phyloP scores from a whole-genome alignment of 1,284 basidiomycete genomes.

The Heimioporus punctisporus region DNA sequence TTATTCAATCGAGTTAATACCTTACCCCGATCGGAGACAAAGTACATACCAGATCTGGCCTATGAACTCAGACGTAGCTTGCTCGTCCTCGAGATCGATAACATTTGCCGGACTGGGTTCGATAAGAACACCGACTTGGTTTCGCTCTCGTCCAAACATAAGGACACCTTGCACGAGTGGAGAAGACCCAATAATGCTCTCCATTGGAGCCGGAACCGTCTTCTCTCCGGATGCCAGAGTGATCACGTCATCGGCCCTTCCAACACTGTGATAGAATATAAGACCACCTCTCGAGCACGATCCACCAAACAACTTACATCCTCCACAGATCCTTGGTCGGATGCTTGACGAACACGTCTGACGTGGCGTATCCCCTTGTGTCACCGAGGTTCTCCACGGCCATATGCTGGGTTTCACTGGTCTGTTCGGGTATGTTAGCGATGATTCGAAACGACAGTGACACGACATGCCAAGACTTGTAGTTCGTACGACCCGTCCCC shows the following conservation, averaged over 20 bases:
- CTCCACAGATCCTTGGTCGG: slow-evolving; percentile 32
- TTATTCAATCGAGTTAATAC: not conserved
- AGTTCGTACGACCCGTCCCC: slow-evolving; percentile 34
- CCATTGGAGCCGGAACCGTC: slow-evolving; percentile 34
- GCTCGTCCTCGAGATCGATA: slow-evolving; percentile 31
- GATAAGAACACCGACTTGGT: slow-evolving; percentile 42
- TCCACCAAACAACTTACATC: slow-evolving; percentile 12
- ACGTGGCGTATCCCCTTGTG: slow-evolving; percentile 28
- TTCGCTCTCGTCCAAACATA: slow-evolving; percentile 42
- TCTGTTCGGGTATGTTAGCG: not conserved
- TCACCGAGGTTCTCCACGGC: slow-evolving; percentile 32
- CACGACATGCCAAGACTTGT: slow-evolving; percentile 31
- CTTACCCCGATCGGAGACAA: no score
- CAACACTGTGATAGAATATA: slow-evolving; percentile 15
- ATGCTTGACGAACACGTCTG: slow-evolving; percentile 28
- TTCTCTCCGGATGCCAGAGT: slow-evolving; percentile 33
- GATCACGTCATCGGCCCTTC: slow-evolving; percentile 30
- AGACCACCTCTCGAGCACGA: not conserved
- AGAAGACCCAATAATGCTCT: slow-evolving; percentile 20
- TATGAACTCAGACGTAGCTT: slow-evolving; percentile 33
- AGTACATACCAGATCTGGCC: slow-evolving; percentile 39
- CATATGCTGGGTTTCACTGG: slow-evolving; percentile 8
- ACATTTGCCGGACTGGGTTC: slow-evolving; percentile 29
- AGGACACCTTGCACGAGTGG: slow-evolving; percentile 24
- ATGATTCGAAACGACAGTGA: rapidly evolving